A percentile compares a stretch with the other conserved stretches of the same genome.
These are phyloP conservation scores for Stagonosporopsis rhizophila DNA, from an alignment of 2,329 filamentous ascomycete genomes.

Conservation along the genomic window DNA sequence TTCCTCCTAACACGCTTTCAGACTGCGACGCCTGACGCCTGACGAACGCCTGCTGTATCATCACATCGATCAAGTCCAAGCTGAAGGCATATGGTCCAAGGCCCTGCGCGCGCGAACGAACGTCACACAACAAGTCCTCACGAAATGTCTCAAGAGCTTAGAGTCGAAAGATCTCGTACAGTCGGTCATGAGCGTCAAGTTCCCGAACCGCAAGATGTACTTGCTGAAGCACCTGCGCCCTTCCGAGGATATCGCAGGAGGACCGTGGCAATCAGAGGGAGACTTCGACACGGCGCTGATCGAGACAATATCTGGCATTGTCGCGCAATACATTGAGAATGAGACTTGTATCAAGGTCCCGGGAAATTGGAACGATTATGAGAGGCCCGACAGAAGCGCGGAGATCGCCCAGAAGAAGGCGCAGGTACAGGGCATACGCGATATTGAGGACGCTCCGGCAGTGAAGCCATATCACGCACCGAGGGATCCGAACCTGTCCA, in stretches of 20 bases:
- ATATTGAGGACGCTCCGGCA: constrained; percentile 45
- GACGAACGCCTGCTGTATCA: constrained; percentile 88
- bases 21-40: constrained; percentile 57
- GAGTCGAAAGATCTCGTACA: constrained; percentile 84
- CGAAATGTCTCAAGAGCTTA: constrained; percentile 82
- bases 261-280: constrained; percentile 92
- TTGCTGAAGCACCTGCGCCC: constrained; percentile 86
- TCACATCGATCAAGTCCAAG: constrained; percentile 83
- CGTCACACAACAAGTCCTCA: constrained; percentile 83
- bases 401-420: constrained; percentile 47
- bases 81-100: constrained; percentile 89
- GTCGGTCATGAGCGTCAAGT: constrained; percentile 89
- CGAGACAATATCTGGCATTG: constrained; percentile 73
- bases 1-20: constrained; percentile 25
- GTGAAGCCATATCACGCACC: constrained; percentile 35
- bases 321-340: constrained; percentile 75
- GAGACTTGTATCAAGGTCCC: constrained; percentile 71
- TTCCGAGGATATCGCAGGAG: constrained; percentile 88
- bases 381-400: constrained; percentile 46
- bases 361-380: constrained; percentile 51
- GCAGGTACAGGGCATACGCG: constrained; percentile 38
- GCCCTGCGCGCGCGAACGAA: constrained; percentile 80
- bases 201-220: constrained; percentile 92
- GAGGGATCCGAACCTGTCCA: constrained; percentile 29
- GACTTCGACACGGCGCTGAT: constrained; percentile 91